A percentile compares a stretch with the other conserved stretches of the same genome.
These are phyloP conservation scores for Coemansia erecta DNA, from an alignment of 192 early-diverging fungal species.

Conservation along the genomic window DNA sequence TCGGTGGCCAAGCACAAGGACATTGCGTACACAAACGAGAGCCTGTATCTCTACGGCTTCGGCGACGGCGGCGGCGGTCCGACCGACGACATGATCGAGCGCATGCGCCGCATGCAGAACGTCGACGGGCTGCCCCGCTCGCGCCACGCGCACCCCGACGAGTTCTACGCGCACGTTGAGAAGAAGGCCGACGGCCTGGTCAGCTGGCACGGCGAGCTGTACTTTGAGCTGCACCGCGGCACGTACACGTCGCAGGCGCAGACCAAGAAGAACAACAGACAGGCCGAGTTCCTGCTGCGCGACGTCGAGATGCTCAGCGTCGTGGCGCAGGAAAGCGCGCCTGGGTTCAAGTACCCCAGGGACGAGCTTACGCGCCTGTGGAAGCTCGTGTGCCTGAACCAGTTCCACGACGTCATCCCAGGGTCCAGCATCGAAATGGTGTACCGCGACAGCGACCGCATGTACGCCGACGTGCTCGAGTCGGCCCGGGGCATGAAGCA, in stretches of 20 bases:
- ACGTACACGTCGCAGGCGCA: slow-evolving; percentile 93
- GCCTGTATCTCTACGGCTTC: slow-evolving; percentile 89
- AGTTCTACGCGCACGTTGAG: slow-evolving; percentile 84
- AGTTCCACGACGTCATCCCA: slow-evolving; percentile 98
- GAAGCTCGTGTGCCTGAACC: slow-evolving; percentile 87
- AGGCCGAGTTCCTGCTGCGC: slow-evolving; percentile 78
- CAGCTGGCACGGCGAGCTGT: slow-evolving; percentile 95
- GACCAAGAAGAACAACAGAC: slow-evolving; percentile 85
- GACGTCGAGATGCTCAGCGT: slow-evolving; percentile 78
- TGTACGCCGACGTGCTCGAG: slow-evolving; percentile 34
- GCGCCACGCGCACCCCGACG: slow-evolving; percentile 70
- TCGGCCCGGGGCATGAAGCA: slow-evolving; percentile 53
- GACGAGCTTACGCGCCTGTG: slow-evolving; percentile 76
- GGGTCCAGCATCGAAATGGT: slow-evolving; percentile 90
- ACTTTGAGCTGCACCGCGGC: slow-evolving; percentile 97
- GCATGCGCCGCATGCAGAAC: slow-evolving; percentile 69
- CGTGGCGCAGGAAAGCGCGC: slow-evolving; percentile 28
- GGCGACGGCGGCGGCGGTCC: slow-evolving; percentile 98
- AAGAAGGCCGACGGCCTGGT: slow-evolving; percentile 65
- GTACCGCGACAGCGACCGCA: slow-evolving; percentile 75
- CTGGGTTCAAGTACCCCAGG: slow-evolving; percentile 64
- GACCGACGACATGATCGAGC: slow-evolving; percentile 77
- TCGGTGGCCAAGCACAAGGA: slow-evolving; percentile 89
- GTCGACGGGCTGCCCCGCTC: slow-evolving; percentile 76
- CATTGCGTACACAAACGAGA: slow-evolving; percentile 78